A percentile compares a stretch with the other conserved stretches of the same genome.
These are phyloP conservation scores for Miscanthus lutarioriparius DNA, from an alignment of 176 grass and related monocot species.

Conservation along the genomic window DNA sequence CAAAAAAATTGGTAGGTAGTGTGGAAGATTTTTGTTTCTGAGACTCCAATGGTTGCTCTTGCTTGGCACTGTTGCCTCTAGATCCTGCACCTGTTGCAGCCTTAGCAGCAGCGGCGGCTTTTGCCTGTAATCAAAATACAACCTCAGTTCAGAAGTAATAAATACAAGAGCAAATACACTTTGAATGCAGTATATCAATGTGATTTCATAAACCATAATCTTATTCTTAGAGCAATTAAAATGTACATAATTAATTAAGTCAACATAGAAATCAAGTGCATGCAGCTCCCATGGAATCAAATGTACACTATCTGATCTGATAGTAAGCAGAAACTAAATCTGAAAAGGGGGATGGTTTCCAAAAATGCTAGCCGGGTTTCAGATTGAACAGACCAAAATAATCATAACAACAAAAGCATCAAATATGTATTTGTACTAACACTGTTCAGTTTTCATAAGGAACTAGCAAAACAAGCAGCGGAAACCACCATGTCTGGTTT, in stretches of 20 bases:
- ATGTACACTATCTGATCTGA: not conserved
- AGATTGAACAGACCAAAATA: not conserved
- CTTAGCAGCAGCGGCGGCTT: constrained; percentile 54
- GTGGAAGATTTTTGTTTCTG: constrained; percentile 68
- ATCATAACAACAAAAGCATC: not conserved
- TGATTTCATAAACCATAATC: not conserved
- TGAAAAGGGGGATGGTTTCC: not conserved
- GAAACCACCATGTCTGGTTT: not conserved
- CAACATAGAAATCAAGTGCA: constrained; percentile 11
- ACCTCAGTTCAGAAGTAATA: not conserved
- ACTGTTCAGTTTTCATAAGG: not conserved
- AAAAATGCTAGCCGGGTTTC: not conserved
- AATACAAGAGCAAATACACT: constrained; percentile 10
- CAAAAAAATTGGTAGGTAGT: constrained; percentile 81
- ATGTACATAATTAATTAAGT: not conserved
- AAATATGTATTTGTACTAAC: not conserved
- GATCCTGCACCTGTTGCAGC: constrained; percentile 42
- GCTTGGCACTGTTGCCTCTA: constrained; percentile 47
- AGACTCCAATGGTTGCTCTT: constrained; percentile 48
- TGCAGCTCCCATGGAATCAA: not conserved
- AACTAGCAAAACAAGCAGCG: not conserved
- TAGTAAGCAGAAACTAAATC: not conserved
- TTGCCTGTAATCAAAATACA: constrained; percentile 54
- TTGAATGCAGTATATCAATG: constrained; percentile 5
- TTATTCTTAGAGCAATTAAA: not conserved